Base-by-base conservation (phyloP, 1,139 yeast genomes). In the Diutina ranongensis region DNA sequence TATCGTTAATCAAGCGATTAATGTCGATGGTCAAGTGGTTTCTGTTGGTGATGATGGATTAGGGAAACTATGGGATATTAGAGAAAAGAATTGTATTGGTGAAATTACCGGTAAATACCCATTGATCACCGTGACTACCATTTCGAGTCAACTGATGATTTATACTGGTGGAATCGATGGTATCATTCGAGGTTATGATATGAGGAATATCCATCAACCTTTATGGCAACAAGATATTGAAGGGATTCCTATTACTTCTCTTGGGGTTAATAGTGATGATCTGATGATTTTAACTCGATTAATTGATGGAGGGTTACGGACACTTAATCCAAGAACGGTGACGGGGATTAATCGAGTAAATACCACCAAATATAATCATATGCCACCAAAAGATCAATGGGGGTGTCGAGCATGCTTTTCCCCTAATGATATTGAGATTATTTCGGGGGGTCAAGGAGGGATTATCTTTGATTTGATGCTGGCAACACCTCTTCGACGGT, bases 141-240 rank as follows among this genome's bases (percentile, higher is more conserved):
- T 61, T 47, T 50, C 56, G 3, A 58, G 58, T 32, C 80, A 74
- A 1, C 55, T 62, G 10, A 61, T 62, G 7, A 53, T 83, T 2
- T 84, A 69, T 52, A 65, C 76, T 3, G 67, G 81, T 0, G 95
- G 95, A 0, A 74, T 85, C 2, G 92, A 84, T 49, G 82, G 87
- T 1, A 61, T 67, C 0, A 68, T 85, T 0, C 58, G 63, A 45
- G 81, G 79, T 1, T 79, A 71, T 61, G 92, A 83, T 54, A 48
- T 73, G 31, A 60, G 80, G 51, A 60, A 22, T n/a, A 3, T 61
- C 31, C 60, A 61, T 5, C 49, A 54, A 12, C 68, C 75, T 0
- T 45, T 71, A n/a, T 80, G 83, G 76, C 57, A 55, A 18, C 65
- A 72, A 44, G 83, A 78, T 45, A 58, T 61, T 10, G 71, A 66